These are phyloP conservation scores for Entomortierella chlamydospora DNA, from an alignment of 192 early-diverging fungal species.

Conservation along the genomic window DNA sequence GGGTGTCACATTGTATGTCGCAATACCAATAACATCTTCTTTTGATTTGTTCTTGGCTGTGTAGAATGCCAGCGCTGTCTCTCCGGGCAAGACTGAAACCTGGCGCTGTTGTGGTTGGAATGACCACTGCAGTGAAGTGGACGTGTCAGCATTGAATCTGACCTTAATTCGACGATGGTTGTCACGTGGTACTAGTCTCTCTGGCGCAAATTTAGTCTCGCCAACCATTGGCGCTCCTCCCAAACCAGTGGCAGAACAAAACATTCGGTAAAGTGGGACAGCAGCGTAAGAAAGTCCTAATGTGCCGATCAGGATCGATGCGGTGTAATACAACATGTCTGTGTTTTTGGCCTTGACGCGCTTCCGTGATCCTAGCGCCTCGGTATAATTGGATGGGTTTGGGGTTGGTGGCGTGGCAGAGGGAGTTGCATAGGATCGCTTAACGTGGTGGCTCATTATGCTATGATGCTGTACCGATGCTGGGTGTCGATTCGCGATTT, in stretches of 20 bases:
- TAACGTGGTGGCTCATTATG: background rate
- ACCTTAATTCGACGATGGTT: conserved; percentile 73
- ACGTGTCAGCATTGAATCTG: conserved; percentile 78
- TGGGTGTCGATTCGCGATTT: background rate
- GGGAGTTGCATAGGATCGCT: background rate
- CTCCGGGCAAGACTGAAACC: conserved; percentile 92
- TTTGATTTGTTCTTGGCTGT: conserved; percentile 88
- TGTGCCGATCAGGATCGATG: conserved; percentile 84
- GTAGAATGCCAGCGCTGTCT: conserved; percentile 97
- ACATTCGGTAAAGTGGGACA: conserved; percentile 94
- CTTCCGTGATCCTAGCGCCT: conserved; percentile 25
- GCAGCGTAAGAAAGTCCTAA: conserved; percentile 92
- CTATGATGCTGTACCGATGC: background rate
- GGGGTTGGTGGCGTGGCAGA: conserved; percentile 11
- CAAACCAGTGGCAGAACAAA: conserved; percentile 93
- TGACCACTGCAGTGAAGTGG: conserved; percentile 86
- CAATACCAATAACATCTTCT: conserved; percentile 93
- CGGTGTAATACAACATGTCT: conserved; percentile 74
- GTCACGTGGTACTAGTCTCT: conserved; percentile 72
- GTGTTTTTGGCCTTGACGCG: conserved; percentile 39
- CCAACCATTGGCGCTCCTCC: conserved; percentile 91
- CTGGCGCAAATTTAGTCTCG: conserved; percentile 70
- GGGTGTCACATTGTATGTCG: conserved; percentile 97
- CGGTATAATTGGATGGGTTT: conserved; percentile 5
- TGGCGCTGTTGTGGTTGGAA: conserved; percentile 91